Conservation (phyloP, 106 monocot species). For the Triglochin maritima region DNA sequence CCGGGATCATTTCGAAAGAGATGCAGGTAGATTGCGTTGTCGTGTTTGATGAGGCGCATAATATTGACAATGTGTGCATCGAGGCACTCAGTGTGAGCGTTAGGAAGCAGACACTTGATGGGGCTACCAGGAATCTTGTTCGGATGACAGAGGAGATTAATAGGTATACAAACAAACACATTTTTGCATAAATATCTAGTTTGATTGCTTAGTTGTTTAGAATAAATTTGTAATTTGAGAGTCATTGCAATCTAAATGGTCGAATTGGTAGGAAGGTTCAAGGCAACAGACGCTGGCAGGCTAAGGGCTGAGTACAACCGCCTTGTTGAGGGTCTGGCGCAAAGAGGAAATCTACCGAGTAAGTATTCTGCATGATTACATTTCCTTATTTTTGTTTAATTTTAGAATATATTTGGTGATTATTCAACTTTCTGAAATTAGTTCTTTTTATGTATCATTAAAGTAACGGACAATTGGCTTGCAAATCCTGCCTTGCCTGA, state of each 20-base stretch:
- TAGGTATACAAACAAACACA: slow-evolving; percentile 27
- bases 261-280: slow-evolving; percentile 94
- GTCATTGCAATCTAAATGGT: slow-evolving; percentile 7
- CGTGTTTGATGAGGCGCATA: slow-evolving; percentile 97
- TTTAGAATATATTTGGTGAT: not conserved
- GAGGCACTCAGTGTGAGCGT: slow-evolving; percentile 92
- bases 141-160: slow-evolving; percentile 78
- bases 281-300: slow-evolving; percentile 87
- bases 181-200: not conserved
- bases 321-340: slow-evolving; percentile 92
- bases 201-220: not conserved
- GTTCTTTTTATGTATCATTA: slow-evolving; percentile 1
- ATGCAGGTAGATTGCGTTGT: slow-evolving; percentile 93
- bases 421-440: slow-evolving; percentile 3
- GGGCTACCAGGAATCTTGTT: slow-evolving; percentile 74
- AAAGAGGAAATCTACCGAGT: slow-evolving; percentile 87
- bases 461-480: slow-evolving; percentile 84
- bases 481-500: slow-evolving; percentile 87
- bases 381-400: not conserved
- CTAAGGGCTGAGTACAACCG: slow-evolving; percentile 88
- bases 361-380: not conserved
- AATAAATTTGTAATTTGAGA: not conserved
- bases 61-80: slow-evolving; percentile 98
- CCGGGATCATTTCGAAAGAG: slow-evolving; percentile 84
- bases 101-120: slow-evolving; percentile 78